phyloP scores from a whole-genome alignment of 192 early-diverging fungal species.

The Piromyces finnis region DNA sequence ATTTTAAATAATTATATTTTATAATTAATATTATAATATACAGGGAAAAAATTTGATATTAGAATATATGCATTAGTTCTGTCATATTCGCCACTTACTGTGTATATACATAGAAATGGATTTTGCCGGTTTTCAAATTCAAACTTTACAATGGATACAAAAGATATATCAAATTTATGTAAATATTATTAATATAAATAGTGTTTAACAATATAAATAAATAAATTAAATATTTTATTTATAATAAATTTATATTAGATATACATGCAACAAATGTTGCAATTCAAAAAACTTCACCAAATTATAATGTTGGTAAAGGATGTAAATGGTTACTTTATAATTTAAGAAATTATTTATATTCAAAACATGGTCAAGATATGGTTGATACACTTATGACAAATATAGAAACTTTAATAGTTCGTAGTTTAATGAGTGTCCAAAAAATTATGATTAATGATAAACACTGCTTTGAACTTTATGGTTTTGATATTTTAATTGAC shows the following conservation, averaged over 20 bases:
- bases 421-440: conserved; percentile 34
- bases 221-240: no score
- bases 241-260: no score
- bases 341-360: conserved; percentile 24
- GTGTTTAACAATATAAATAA: no score
- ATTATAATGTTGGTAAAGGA: conserved; percentile 32
- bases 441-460: conserved; percentile 55
- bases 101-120: conserved; percentile 43
- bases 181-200: neutral
- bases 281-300: conserved; percentile 38
- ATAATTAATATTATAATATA: no score
- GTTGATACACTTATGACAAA: conserved; percentile 33
- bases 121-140: conserved; percentile 44
- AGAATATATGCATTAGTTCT: conserved; percentile 36
- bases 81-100: conserved; percentile 33
- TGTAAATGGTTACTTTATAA: conserved; percentile 46
- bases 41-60: conserved; percentile 49
- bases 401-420: conserved; percentile 37
- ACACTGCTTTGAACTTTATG: conserved; percentile 43
- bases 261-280: conserved; percentile 49
- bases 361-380: conserved; percentile 23
- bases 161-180: conserved; percentile 45
- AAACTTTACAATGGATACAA: conserved; percentile 40
- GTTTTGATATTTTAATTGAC: conserved; percentile 44
- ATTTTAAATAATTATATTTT: no score